These are phyloP conservation scores for Pterothamnion heteromorphum DNA, from an alignment of 31 red algal genomes.

Conservation along the genomic window DNA sequence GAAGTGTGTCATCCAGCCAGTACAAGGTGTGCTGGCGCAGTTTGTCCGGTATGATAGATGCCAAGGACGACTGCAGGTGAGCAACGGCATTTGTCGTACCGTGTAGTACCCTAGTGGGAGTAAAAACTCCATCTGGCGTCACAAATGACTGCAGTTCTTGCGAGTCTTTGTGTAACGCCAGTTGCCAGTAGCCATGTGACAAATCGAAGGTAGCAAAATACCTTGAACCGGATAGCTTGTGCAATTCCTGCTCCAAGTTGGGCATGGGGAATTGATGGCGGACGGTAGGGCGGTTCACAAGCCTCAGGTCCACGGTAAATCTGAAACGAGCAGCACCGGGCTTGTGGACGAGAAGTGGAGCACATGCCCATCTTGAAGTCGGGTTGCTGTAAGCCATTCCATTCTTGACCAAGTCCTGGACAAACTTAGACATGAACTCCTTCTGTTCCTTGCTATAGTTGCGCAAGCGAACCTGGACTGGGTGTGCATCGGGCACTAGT, in stretches of 20 bases:
- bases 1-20: not conserved
- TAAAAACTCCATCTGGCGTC: not conserved
- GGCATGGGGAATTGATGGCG: not conserved
- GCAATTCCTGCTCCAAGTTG: constrained; percentile 8
- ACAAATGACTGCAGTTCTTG: not conserved
- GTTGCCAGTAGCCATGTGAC: not conserved
- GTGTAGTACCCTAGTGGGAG: not conserved
- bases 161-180: not conserved
- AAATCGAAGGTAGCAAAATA: constrained; percentile 11
- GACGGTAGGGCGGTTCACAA: not conserved
- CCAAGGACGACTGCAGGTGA: not conserved
- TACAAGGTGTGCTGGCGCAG: not conserved
- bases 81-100: not conserved
- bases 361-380: not conserved
- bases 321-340: not conserved
- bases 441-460: constrained; percentile 4
- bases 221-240: not conserved
- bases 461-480: not conserved
- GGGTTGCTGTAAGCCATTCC: constrained; percentile 3
- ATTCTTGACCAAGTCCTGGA: not conserved
- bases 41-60: not conserved
- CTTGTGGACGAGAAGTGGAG: constrained; percentile 8
- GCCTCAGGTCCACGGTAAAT: not conserved
- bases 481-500: not conserved
- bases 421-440: not conserved